Evolutionary conservation across 2,329 filamentous ascomycete genomes (phyloP).

Genomic region (Ophiocordyceps australis): DNA sequence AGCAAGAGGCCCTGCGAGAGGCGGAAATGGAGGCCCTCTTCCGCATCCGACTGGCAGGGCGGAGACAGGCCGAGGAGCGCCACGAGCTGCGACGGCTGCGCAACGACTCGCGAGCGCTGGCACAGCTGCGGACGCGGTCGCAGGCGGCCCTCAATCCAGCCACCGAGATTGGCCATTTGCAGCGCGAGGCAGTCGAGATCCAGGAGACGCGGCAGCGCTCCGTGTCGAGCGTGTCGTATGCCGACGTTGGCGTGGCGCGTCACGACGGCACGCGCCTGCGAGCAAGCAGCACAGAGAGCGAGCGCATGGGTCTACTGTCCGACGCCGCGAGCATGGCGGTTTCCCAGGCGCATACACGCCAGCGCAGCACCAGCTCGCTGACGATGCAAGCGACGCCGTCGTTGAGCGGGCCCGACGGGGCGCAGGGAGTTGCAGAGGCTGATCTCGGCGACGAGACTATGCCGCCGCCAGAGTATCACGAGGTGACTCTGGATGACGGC

Average conservation of each 20-base stretch:
- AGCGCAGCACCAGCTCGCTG: constrained; percentile 32
- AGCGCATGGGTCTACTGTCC: constrained; percentile 52
- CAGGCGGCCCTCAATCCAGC: constrained; percentile 25
- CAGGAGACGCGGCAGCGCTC: constrained; percentile 44
- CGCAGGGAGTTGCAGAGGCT: constrained; percentile 28
- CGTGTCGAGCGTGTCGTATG: constrained; percentile 61
- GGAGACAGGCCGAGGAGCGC: constrained; percentile 57
- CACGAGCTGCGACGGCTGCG: constrained; percentile 55
- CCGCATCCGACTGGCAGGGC: constrained; percentile 65
- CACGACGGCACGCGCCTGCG: constrained; percentile 63
- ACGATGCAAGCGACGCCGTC: constrained; percentile 27
- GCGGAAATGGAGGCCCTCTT: constrained; percentile 88
- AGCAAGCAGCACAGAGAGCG: constrained; percentile 55
- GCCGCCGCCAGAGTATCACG: constrained; percentile 37
- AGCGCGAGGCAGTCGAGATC: constrained; percentile 34
- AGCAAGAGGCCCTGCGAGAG: constrained; percentile 62
- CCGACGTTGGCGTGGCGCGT: constrained; percentile 54
- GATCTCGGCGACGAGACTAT: constrained; percentile 28
- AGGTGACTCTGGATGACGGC: constrained; percentile 23
- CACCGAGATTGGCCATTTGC: constrained; percentile 41
- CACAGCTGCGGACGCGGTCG: constrained; percentile 41
- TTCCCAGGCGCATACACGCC: constrained; percentile 22
- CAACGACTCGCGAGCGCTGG: constrained; percentile 52
- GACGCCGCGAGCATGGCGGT: constrained; percentile 46
- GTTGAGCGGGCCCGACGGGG: constrained; percentile 14